These are phyloP conservation scores for Ascochyta rabiei DNA, from an alignment of 2,329 filamentous ascomycete genomes.

Conservation along the genomic window DNA sequence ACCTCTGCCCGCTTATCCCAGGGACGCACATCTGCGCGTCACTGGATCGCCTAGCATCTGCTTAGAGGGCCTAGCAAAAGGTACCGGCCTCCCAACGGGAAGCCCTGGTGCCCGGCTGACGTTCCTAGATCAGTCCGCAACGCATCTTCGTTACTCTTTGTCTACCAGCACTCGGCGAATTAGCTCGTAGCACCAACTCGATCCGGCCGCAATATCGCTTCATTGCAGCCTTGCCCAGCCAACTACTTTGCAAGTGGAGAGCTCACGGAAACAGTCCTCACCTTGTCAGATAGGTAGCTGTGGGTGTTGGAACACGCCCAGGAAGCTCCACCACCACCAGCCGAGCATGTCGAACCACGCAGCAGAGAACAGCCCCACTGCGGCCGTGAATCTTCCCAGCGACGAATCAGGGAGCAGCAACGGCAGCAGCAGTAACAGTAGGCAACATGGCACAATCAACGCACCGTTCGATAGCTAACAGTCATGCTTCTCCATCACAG, in stretches of 20 bases:
- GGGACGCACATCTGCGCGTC: conserved; percentile 2
- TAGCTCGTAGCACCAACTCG: conserved; percentile 19
- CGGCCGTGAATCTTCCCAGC: conserved; percentile 34
- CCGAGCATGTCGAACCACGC: conserved; percentile 12
- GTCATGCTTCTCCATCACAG: conserved; percentile 22
- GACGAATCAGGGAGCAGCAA: conserved; percentile 36
- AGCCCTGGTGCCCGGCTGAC: not conserved
- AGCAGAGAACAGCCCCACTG: conserved; percentile 28
- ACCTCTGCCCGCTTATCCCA: conserved; percentile 6
- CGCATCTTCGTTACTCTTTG: conserved; percentile 4
- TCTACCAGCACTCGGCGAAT: conserved; percentile 19
- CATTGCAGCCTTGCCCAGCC: conserved; percentile 1
- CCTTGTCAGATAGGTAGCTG: not conserved
- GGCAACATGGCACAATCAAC: conserved; percentile 17
- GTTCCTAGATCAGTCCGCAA: conserved; percentile 5
- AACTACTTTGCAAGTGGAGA: not conserved
- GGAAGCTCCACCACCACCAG: not conserved
- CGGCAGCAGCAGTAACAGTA: conserved; percentile 42
- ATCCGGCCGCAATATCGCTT: conserved; percentile 6
- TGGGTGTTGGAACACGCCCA: not conserved
- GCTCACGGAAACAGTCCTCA: not conserved
- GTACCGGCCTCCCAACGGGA: conserved; percentile 1
- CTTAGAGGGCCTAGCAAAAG: conserved; percentile 25
- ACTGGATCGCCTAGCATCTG: conserved; percentile 1
- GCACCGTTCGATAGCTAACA: conserved; percentile 25